Evolutionary conservation across 495 filamentous ascomycete species (phyloP).

Genomic region (Hypoxylon cercidicola): DNA sequence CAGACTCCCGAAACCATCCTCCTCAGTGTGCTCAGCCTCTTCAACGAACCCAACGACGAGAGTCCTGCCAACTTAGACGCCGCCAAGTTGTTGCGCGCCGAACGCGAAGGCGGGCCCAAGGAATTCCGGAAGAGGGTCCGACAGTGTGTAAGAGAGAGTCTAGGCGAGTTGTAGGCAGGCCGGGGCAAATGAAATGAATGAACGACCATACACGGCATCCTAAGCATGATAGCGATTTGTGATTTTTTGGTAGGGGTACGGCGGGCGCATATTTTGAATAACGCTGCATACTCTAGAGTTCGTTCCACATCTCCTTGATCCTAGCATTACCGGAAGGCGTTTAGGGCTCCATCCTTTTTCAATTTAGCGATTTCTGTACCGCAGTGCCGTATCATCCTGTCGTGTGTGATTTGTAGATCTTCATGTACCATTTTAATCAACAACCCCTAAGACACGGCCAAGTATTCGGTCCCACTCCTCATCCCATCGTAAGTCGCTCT

Average conservation of each 20-base stretch:
- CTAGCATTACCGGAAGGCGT: slow-evolving; percentile 21
- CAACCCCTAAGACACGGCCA: slow-evolving; percentile 73
- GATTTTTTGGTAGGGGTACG: not conserved
- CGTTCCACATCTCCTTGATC: slow-evolving; percentile 2
- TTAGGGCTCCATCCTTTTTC: not conserved
- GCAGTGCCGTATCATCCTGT: not conserved
- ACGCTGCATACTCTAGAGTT: not conserved
- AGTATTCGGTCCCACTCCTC: slow-evolving; percentile 91
- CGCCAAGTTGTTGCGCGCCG: slow-evolving; percentile 84
- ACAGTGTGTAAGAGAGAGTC: slow-evolving; percentile 82
- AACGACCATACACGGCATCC: not conserved
- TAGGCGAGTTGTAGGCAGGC: slow-evolving; percentile 65
- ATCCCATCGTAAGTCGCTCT: slow-evolving; percentile 86
- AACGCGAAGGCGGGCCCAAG: slow-evolving; percentile 66
- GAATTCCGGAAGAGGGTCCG: slow-evolving; percentile 82
- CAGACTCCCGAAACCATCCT: slow-evolving; percentile 97
- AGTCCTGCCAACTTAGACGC: slow-evolving; percentile 96
- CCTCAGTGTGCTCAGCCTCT: slow-evolving; percentile 90
- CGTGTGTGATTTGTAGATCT: no score
- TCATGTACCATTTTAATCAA: slow-evolving; percentile 22
- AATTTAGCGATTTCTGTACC: slow-evolving; percentile 1
- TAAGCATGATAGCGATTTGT: slow-evolving; percentile 8
- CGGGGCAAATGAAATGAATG: not conserved
- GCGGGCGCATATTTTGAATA: no score
- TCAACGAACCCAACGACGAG: slow-evolving; percentile 93